A percentile compares a stretch with the other conserved stretches of the same genome.
Evolutionary conservation across 129 eudicot genomes (phyloP).

Genomic region (Arctium lappa): DNA sequence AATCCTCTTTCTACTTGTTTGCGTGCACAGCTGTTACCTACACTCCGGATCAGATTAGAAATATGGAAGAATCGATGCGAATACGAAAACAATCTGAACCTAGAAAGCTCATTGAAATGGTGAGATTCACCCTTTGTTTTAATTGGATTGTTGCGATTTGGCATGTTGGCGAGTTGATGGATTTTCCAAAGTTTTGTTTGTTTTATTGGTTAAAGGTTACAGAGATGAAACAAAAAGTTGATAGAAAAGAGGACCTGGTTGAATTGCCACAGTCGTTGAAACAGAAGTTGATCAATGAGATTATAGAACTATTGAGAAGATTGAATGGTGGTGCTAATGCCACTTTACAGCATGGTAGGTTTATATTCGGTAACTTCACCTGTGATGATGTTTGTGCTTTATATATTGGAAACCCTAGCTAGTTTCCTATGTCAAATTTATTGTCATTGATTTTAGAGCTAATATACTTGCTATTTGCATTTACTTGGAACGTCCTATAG

Average conservation of each 20-base stretch:
- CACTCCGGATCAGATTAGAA: slow-evolving; percentile 67
- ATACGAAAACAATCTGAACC: slow-evolving; percentile 81
- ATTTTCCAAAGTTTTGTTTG: background rate
- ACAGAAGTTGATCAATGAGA: slow-evolving; percentile 53
- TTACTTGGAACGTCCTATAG: no score
- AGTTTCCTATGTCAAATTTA: background rate
- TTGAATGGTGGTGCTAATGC: slow-evolving; percentile 53
- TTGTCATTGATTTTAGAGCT: background rate
- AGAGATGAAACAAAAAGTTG: slow-evolving; percentile 41
- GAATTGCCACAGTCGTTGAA: slow-evolving; percentile 54
- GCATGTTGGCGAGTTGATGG: background rate
- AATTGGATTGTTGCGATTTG: slow-evolving; percentile 6
- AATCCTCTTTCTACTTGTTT: background rate
- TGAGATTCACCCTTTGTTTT: slow-evolving; percentile 24
- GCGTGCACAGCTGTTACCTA: slow-evolving; percentile 46
- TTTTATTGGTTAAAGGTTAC: slow-evolving; percentile 48
- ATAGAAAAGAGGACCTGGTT: slow-evolving; percentile 32
- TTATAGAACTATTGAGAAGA: slow-evolving; percentile 51
- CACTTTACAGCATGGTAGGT: slow-evolving; percentile 69
- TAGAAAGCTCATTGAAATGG: slow-evolving; percentile 63
- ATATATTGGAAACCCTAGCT: background rate
- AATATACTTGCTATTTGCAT: background rate
- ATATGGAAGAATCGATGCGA: slow-evolving; percentile 82
- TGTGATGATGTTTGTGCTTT: background rate
- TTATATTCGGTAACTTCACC: background rate